Conservation (phyloP, 768 basidiomycete species). For the Tylopilus vinaceipallidus region DNA sequence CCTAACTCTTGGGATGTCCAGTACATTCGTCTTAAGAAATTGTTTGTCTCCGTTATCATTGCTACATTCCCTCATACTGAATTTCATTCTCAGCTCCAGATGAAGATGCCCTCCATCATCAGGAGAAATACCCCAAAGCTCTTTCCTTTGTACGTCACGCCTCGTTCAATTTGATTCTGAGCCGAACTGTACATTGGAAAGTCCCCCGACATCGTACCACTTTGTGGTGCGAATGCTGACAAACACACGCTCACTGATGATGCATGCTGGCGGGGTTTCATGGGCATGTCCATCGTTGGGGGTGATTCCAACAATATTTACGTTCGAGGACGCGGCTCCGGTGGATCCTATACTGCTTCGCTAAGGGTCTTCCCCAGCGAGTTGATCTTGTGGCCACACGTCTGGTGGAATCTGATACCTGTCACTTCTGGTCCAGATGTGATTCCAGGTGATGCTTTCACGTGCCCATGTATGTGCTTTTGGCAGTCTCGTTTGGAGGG, state of each 20-base stretch:
- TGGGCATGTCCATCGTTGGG: background rate
- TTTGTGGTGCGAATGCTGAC: background rate
- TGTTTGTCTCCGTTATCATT: too few relatives aligned
- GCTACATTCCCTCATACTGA: too few relatives aligned
- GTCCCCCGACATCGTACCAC: background rate
- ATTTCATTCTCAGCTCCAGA: too few relatives aligned
- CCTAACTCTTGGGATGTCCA: too few relatives aligned
- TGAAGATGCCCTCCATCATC: too few relatives aligned
- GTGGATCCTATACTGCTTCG: background rate
- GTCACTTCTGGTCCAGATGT: background rate
- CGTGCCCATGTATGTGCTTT: too few relatives aligned
- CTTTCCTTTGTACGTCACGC: too few relatives aligned
- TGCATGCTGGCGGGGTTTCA: background rate
- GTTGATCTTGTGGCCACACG: background rate
- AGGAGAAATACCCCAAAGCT: too few relatives aligned
- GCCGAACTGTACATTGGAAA: background rate
- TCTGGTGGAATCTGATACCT: background rate
- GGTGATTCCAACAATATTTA: background rate
- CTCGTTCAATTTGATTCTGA: background rate
- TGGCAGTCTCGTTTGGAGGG: too few relatives aligned
- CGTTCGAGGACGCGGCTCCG: background rate
- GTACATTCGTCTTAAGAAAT: too few relatives aligned
- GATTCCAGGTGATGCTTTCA: background rate
- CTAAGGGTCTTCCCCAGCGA: background rate
- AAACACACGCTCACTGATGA: slow-evolving; percentile 3